Evolutionary conservation across 192 early-diverging fungal species (phyloP).

Genomic region (Umbelopsis ramanniana): DNA sequence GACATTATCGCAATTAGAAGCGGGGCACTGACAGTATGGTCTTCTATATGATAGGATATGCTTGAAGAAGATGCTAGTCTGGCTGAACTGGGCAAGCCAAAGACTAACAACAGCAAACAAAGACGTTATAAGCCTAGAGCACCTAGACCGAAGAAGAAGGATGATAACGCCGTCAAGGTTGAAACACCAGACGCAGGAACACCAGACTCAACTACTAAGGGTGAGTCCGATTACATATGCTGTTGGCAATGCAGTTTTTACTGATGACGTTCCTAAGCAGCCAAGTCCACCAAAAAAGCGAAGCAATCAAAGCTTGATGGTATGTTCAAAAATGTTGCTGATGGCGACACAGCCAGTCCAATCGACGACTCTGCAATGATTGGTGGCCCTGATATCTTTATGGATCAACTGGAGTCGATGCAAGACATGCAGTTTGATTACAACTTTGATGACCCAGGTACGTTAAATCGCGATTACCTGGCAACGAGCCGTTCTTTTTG

Average conservation of each 20-base stretch:
- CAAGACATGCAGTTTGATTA: slow-evolving; percentile 7
- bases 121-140: not conserved
- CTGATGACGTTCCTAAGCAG: not conserved
- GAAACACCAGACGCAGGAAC: not conserved
- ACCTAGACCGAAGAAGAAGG: slow-evolving; percentile 4
- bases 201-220: not conserved
- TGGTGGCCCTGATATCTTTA: slow-evolving; percentile 1
- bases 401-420: slow-evolving; percentile 16
- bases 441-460: slow-evolving; percentile 23
- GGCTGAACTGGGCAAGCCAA: slow-evolving; percentile 14
- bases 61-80: slow-evolving; percentile 33
- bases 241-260: not conserved
- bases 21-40: not conserved
- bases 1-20: not conserved
- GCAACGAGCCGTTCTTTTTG: not conserved
- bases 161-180: not conserved
- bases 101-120: not conserved
- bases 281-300: not conserved
- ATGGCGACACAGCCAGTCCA: not conserved
- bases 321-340: not conserved
- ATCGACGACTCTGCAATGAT: not conserved
- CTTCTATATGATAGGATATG: not conserved
- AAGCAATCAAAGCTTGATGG: slow-evolving; percentile 4
- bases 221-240: not conserved
- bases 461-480: not conserved